Base-by-base conservation (phyloP, 2,329 filamentous ascomycete species). In the Alternaria incomplexa region DNA sequence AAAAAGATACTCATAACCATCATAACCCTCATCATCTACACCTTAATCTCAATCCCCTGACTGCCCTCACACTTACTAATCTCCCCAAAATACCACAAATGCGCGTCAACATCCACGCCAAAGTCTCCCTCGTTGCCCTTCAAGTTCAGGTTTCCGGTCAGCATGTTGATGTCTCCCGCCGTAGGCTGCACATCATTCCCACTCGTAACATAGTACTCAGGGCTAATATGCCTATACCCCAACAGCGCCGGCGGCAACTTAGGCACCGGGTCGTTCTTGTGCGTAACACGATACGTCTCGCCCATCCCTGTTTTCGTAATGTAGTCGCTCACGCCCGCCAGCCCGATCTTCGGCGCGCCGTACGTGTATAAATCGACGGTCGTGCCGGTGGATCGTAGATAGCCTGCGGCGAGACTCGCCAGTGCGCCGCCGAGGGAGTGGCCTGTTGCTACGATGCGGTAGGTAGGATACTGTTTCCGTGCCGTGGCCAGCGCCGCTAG, bases 391-490 rank as follows among this genome's bases (percentile, higher is more conserved):
- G 76, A 75, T 50, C 89, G 85, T 20, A 91, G 79, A 67, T 87
- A 83, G 1, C 84, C 87, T 0, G 84, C 87, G 0, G 84, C 89
- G 5, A 93, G 75, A 7, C 85, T 87, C 43, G 86, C 88, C 3
- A 92, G 81, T 7, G 89, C 89, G 25, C 83, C 90, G 51, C 90
- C 90, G 5, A 93, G 86, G 10, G 88, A 90, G 81, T 92, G 90
- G 36, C 90, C 91, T 0, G 89, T 88, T n/a, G 85, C 77, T 17
- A 90, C 75, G 73, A 91, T 73, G 48, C 76, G 76, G 81, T 85
- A 90, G 51, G 63, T 65, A 1, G 88, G 87, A 79, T 88, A 79
- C 26, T 81, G 75, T 1, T 73, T 71, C 44, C 73, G 75, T 4
- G 87, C 86, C 1, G 75, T 62, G 20, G 77, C 66, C 22, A 91